Percentiles rank a stretch among this genome's conserved stretches.
phyloP scores from a whole-genome alignment of 2,329 filamentous ascomycete species.

The Simplicillium sp. region DNA sequence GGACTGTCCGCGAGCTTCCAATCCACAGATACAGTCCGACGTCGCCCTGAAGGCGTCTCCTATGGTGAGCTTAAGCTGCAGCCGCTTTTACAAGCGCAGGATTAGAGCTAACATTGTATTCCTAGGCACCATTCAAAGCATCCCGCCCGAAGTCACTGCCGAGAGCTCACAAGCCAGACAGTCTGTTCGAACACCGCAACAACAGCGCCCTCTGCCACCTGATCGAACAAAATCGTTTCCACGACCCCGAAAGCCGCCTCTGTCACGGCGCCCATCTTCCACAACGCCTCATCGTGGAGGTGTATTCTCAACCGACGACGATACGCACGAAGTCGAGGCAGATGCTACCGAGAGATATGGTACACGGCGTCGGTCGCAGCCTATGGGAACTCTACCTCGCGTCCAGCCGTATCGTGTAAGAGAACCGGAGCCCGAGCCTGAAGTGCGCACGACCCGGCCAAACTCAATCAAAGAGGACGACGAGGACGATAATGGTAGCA shows the following conservation, averaged over 20 bases:
- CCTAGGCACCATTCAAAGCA: slow-evolving; percentile 21
- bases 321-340: slow-evolving; percentile 67
- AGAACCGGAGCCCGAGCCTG: slow-evolving; percentile 15
- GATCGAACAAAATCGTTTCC: slow-evolving; percentile 37
- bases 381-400: slow-evolving; percentile 25
- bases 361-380: slow-evolving; percentile 22
- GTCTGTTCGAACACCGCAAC: slow-evolving; percentile 3
- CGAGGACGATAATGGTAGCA: slow-evolving; percentile 18
- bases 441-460: slow-evolving; percentile 2
- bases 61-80: slow-evolving; percentile 39
- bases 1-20: slow-evolving; percentile 44
- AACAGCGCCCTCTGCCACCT: slow-evolving; percentile 29
- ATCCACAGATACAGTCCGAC: slow-evolving; percentile 50
- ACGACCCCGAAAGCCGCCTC: slow-evolving; percentile 60
- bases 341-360: slow-evolving; percentile 42
- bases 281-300: slow-evolving; percentile 72
- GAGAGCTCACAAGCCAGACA: slow-evolving; percentile 1
- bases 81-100: no score
- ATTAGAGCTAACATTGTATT: neutral
- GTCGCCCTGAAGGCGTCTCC: slow-evolving; percentile 37
- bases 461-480: slow-evolving; percentile 11
- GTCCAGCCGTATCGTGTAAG: slow-evolving; percentile 28
- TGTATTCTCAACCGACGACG: slow-evolving; percentile 87
- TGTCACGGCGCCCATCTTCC: slow-evolving; percentile 67
- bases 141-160: slow-evolving; percentile 1